A percentile compares a stretch with the other conserved stretches of the same genome.
These are phyloP conservation scores for Kluyveromyces sp. DNA, from an alignment of 1,139 yeast genomes.

Conservation along the genomic window DNA sequence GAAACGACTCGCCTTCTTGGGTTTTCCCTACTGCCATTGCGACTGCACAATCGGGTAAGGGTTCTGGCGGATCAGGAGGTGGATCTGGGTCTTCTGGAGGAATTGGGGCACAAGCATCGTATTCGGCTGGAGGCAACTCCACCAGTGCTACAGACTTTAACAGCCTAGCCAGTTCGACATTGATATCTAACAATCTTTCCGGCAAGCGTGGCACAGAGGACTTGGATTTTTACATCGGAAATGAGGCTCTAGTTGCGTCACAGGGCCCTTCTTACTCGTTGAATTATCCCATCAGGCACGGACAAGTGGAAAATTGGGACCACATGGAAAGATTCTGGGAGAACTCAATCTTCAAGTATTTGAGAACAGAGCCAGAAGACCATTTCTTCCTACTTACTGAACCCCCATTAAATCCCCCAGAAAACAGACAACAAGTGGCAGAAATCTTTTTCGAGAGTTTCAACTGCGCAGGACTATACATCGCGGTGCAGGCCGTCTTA, in stretches of 20 bases:
- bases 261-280: conserved; percentile 85
- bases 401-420: conserved; percentile 98
- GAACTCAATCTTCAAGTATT: conserved; percentile 87
- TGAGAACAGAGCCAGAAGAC: conserved; percentile 97
- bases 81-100: conserved; percentile 14
- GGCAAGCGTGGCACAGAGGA: conserved; percentile 90
- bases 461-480: conserved; percentile 96
- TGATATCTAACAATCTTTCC: conserved; percentile 44
- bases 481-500: conserved; percentile 97
- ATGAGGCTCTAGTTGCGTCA: conserved; percentile 86
- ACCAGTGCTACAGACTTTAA: conserved; percentile 33
- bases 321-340: conserved; percentile 99
- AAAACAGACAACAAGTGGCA: conserved; percentile 96
- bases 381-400: conserved; percentile 92
- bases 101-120: conserved; percentile 23
- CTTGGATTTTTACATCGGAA: conserved; percentile 90
- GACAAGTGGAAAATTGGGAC: conserved; percentile 98
- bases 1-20: conserved; percentile 95
- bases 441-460: conserved; percentile 98
- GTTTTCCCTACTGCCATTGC: conserved; percentile 98
- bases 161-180: conserved; percentile 27
- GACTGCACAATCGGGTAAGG: conserved; percentile 38
- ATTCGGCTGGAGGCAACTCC: conserved; percentile 31
- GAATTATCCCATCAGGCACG: conserved; percentile 90
- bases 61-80: conserved; percentile 30